Evolutionary conservation across 2,329 filamentous ascomycete genomes (phyloP), one percentile per base, ranked within the genome.

Genomic region (Fusarium lateritium): DNA sequence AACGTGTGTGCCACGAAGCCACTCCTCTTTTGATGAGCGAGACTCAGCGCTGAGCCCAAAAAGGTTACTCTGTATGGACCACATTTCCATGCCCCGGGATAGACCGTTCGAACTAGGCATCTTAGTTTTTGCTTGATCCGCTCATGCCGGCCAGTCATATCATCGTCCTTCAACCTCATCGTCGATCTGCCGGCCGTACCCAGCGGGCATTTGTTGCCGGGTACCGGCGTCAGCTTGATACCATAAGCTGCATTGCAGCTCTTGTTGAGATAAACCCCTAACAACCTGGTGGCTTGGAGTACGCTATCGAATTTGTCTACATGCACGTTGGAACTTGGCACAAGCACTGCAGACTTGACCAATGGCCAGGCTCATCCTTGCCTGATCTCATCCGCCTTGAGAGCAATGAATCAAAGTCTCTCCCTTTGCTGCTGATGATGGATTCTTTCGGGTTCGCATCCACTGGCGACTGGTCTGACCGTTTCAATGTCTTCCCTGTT

Each of bases 131-230:
- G 17, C 38, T 56, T 56, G 66, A 67, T 56, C 55, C 50, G 38
- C 47, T n/a, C 33, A 33, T 34, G 31, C 36, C 43, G 46, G 31
- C 62, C 51, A 63, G 67, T 70, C 24, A 64, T 15, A 57, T 55
- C 24, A 34, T 70, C 50, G 11, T 60, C 49, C 31, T 56, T 47
- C 49, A 49, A 67, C 47, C 51, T 56, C 67, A 70, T 70, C 67
- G 67, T 68, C 62, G 67, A 70, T 70, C 67, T 70, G 55, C 67
- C 67, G 67, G 46, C 34, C 34, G 67, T 52, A 49, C 34, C 53
- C 49, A 40, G 45, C 40, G 44, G 46, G 24, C 36, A 17, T 46
- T 43, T 52, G 50, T 45, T 60, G 56, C 55, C 52, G 55, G 47
- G 40, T 47, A 36, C 52, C 52, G 60, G 53, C 44, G 36, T 42